Percentiles rank a stretch among this genome's conserved stretches.
Evolutionary conservation across 169 alveolate genomes (phyloP).

Genomic region (Plasmodium vinckei): DNA sequence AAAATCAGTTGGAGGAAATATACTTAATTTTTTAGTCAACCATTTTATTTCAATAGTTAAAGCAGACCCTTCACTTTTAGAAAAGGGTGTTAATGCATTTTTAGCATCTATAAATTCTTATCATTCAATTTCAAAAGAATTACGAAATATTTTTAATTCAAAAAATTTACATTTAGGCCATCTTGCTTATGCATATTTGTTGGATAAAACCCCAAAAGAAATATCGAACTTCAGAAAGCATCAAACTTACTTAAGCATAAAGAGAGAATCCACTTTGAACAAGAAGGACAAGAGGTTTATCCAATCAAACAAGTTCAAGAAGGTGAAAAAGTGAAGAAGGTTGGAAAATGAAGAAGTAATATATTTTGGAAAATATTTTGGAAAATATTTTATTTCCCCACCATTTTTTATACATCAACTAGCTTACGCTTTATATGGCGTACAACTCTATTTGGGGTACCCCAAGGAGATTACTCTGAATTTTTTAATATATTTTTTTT

Average conservation of each 20-base stretch:
- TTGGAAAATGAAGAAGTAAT: neutral
- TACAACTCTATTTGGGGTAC: too few species aligned
- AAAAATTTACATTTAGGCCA: constrained; percentile 51
- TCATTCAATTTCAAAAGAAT: constrained; percentile 19
- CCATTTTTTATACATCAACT: too few species aligned
- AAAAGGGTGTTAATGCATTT: constrained; percentile 35
- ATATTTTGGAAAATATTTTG: neutral
- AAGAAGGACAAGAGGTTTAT: constrained; percentile 31
- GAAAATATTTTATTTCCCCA: too few species aligned
- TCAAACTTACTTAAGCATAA: constrained; percentile 8
- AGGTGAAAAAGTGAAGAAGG: neutral
- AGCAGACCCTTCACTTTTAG: constrained; percentile 16
- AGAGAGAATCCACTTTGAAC: constrained; percentile 1
- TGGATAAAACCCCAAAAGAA: constrained; percentile 33
- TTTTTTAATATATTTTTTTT: too few species aligned
- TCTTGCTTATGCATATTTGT: constrained; percentile 31
- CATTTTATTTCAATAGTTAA: constrained; percentile 38
- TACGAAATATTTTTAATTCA: constrained; percentile 20
- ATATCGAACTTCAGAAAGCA: constrained; percentile 19
- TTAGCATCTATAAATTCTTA: constrained; percentile 28
- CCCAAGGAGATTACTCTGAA: too few species aligned
- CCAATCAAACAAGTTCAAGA: neutral
- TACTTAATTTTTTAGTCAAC: constrained; percentile 28
- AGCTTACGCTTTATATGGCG: too few species aligned
- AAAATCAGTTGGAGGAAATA: constrained; percentile 36